Percentiles rank a stretch among this genome's conserved stretches.
These are phyloP conservation scores for Leccinum fibrillosum DNA, from an alignment of 768 basidiomycete genomes.

Conservation along the genomic window DNA sequence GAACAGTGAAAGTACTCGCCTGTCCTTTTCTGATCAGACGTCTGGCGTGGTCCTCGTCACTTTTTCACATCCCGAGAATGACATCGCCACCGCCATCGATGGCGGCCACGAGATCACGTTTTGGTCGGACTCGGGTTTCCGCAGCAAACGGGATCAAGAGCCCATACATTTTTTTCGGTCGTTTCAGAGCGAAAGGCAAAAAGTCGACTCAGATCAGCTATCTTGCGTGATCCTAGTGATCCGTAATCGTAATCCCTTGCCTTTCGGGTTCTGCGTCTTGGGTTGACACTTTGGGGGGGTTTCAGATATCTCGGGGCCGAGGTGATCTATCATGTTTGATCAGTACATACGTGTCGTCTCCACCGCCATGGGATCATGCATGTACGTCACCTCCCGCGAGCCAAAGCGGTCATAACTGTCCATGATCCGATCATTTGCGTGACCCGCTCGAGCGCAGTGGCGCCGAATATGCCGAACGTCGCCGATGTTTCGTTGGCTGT, in stretches of 20 bases:
- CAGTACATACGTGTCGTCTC: too few species aligned
- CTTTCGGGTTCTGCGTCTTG: too few species aligned
- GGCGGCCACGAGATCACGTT: neutral
- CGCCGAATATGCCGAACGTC: neutral
- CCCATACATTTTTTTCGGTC: neutral
- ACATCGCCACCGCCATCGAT: neutral
- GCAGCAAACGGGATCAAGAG: too few species aligned
- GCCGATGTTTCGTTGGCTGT: neutral
- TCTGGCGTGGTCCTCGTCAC: neutral
- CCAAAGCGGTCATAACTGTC: neutral
- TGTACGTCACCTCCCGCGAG: neutral
- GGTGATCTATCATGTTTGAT: neutral
- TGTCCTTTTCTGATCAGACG: too few species aligned
- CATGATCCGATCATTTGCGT: neutral
- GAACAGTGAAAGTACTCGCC: too few species aligned
- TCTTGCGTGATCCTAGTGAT: neutral
- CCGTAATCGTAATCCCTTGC: neutral
- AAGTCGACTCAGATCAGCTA: neutral
- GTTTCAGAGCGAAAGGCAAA: neutral
- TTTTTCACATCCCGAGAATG: too few species aligned
- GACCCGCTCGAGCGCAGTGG: neutral
- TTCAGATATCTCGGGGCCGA: neutral
- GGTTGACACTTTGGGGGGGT: neutral
- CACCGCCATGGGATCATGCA: neutral
- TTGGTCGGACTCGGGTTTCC: too few species aligned